A percentile compares a stretch with the other conserved stretches of the same genome.
phyloP scores from a whole-genome alignment of 2,329 filamentous ascomycete species.

The Neonectria ditissima region DNA sequence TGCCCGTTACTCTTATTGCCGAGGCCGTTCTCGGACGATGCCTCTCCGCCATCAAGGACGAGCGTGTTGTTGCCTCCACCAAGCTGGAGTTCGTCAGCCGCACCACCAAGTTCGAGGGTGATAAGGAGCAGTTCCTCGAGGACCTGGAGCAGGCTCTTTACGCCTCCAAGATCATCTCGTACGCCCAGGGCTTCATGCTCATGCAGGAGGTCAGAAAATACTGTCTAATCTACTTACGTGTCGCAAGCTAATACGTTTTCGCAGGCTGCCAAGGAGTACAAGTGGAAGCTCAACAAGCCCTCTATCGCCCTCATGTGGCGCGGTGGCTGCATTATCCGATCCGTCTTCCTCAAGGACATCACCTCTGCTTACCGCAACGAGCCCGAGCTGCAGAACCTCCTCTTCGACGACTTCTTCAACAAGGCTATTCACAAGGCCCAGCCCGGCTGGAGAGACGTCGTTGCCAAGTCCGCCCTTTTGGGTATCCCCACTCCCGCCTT shows the following conservation, averaged over 20 bases:
- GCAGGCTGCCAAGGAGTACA: constrained; percentile 93
- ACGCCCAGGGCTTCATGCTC: constrained; percentile 99
- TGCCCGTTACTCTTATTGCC: constrained; percentile 97
- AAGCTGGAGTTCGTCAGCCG: constrained; percentile 82
- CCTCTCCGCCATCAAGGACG: constrained; percentile 92
- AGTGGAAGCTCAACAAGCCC: constrained; percentile 99
- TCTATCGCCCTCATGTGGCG: constrained; percentile 99
- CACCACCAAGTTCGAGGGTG: constrained; percentile 82
- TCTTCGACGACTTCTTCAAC: constrained; percentile 99
- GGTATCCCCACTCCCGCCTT: constrained; percentile 97
- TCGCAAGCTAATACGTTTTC: constrained; percentile 13
- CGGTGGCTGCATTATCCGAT: constrained; percentile 99
- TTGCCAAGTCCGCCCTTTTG: constrained; percentile 91
- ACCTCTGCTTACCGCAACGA: constrained; percentile 95
- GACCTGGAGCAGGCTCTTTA: constrained; percentile 99
- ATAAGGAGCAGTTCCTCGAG: constrained; percentile 93
- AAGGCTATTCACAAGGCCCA: constrained; percentile 98
- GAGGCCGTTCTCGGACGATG: constrained; percentile 97
- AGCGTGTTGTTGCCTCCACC: constrained; percentile 85
- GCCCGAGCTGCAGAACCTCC: constrained; percentile 95
- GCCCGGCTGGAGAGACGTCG: constrained; percentile 89
- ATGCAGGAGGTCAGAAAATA: constrained; percentile 86
- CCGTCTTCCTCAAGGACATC: constrained; percentile 99
- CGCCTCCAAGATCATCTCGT: constrained; percentile 99
- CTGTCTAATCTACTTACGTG: not conserved